Conservation (phyloP, 805 yeast genomes). For the Danielia reshetovae region DNA sequence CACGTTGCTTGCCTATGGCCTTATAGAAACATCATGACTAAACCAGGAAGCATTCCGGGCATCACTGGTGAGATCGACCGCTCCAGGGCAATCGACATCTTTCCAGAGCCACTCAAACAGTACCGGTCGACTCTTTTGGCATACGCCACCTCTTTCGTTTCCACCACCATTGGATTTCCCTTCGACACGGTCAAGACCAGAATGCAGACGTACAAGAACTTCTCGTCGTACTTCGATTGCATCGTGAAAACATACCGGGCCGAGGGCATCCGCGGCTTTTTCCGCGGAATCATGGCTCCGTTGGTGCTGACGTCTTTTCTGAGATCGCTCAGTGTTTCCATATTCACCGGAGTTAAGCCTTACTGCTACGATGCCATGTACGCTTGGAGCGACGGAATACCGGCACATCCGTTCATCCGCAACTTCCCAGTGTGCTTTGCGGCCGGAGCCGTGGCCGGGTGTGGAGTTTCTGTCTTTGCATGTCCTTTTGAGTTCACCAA, state of each 20-base stretch:
- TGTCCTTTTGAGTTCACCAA: constrained; percentile 87
- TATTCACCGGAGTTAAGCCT: constrained; percentile 57
- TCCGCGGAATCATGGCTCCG: constrained; percentile 75
- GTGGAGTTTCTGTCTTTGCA: constrained; percentile 56
- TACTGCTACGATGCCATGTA: constrained; percentile 13
- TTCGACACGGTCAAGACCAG: constrained; percentile 83
- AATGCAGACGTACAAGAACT: constrained; percentile 70
- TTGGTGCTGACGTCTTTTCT: constrained; percentile 61
- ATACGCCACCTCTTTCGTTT: constrained; percentile 55
- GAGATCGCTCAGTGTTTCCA: constrained; percentile 60
- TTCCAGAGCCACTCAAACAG: constrained; percentile 48
- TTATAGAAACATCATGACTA: background rate
- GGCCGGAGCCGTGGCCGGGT: constrained; percentile 69
- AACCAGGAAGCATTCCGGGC: constrained; percentile 43
- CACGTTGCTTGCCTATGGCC: too few relatives aligned
- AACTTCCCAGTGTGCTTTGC: constrained; percentile 42
- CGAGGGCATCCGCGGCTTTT: constrained; percentile 71
- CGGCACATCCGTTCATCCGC: constrained; percentile 38
- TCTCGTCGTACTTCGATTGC: constrained; percentile 55
- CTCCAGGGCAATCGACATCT: constrained; percentile 41
- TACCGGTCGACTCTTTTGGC: constrained; percentile 60
- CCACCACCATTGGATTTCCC: constrained; percentile 78
- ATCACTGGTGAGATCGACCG: constrained; percentile 53
- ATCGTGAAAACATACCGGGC: constrained; percentile 46
- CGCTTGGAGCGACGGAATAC: constrained; percentile 8